Percentiles rank a stretch among this genome's conserved stretches.
Evolutionary conservation across 169 alveolate species (phyloP).

Genomic region (Amoebophrya sp.): DNA sequence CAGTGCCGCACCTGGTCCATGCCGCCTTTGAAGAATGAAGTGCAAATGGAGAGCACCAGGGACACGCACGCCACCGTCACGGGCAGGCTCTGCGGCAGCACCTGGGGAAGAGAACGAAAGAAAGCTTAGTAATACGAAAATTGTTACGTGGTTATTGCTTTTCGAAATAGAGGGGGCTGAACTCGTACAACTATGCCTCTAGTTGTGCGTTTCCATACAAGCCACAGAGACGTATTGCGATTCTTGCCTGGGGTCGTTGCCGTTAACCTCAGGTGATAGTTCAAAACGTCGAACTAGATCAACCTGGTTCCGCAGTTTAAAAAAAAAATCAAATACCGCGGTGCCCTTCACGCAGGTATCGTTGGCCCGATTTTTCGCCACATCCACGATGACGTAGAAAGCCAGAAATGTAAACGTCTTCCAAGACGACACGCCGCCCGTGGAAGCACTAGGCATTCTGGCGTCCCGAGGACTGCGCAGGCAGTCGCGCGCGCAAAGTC

Average conservation of each 20-base stretch:
- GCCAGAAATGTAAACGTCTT: neutral
- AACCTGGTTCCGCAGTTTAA: neutral
- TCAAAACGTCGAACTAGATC: neutral
- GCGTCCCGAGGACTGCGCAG: too few species aligned
- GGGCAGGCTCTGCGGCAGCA: neutral
- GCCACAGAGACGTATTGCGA: neutral
- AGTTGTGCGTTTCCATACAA: neutral
- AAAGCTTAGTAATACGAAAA: too few species aligned
- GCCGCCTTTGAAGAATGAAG: neutral
- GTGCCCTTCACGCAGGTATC: neutral
- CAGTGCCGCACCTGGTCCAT: neutral
- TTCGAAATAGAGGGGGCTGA: neutral
- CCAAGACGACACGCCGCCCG: too few species aligned
- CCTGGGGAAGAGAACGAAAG: neutral
- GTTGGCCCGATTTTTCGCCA: neutral
- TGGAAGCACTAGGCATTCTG: too few species aligned
- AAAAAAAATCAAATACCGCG: neutral
- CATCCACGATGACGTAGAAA: neutral
- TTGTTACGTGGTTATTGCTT: neutral
- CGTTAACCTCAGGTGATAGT: neutral
- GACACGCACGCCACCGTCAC: neutral
- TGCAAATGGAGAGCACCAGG: neutral
- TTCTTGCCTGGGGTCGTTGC: neutral
- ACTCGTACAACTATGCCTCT: too few species aligned
- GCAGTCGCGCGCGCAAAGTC: too few species aligned